Conservation (phyloP, 2,329 filamentous ascomycete genomes). For the Geosmithia morbida region DNA sequence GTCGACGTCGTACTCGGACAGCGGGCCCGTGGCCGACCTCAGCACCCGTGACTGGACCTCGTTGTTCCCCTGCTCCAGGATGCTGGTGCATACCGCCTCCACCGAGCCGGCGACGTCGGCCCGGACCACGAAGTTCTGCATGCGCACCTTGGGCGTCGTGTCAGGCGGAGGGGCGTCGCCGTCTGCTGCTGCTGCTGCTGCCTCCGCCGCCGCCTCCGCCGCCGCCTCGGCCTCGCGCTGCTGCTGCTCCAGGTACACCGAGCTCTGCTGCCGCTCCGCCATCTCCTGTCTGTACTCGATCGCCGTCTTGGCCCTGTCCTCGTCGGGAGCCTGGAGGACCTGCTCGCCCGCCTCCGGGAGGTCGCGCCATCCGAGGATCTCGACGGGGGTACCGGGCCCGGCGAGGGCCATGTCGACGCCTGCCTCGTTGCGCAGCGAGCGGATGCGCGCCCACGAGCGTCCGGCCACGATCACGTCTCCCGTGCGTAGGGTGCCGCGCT, state of each 20-base stretch:
- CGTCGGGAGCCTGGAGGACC: constrained; percentile 68
- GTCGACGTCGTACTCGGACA: constrained; percentile 79
- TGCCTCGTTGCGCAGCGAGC: constrained; percentile 71
- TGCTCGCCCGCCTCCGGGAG: constrained; percentile 71
- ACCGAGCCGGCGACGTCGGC: constrained; percentile 89
- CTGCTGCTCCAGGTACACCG: constrained; percentile 65
- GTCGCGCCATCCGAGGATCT: constrained; percentile 89
- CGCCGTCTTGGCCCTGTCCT: constrained; percentile 65
- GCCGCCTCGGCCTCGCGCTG: constrained; percentile 47
- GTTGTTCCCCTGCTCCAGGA: constrained; percentile 68
- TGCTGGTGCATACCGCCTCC: constrained; percentile 70
- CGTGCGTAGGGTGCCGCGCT: constrained; percentile 66
- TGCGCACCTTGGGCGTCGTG: constrained; percentile 22
- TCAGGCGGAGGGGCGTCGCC: constrained; percentile 18
- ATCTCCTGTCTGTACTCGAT: constrained; percentile 63
- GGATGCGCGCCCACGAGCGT: constrained; percentile 75
- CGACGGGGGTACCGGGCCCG: constrained; percentile 76
- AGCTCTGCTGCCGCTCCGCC: constrained; percentile 56
- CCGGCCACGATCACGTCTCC: constrained; percentile 84
- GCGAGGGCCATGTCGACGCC: constrained; percentile 59
- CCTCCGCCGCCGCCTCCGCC: constrained; percentile 21
- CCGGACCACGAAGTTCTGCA: constrained; percentile 75
- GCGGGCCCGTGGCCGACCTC: constrained; percentile 59
- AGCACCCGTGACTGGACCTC: constrained; percentile 70
- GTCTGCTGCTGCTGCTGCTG: constrained; percentile 18